Evolutionary conservation across 257 asterid species (phyloP), one percentile per base, ranked within the genome.

Genomic region (Gardenia jasminoides): DNA sequence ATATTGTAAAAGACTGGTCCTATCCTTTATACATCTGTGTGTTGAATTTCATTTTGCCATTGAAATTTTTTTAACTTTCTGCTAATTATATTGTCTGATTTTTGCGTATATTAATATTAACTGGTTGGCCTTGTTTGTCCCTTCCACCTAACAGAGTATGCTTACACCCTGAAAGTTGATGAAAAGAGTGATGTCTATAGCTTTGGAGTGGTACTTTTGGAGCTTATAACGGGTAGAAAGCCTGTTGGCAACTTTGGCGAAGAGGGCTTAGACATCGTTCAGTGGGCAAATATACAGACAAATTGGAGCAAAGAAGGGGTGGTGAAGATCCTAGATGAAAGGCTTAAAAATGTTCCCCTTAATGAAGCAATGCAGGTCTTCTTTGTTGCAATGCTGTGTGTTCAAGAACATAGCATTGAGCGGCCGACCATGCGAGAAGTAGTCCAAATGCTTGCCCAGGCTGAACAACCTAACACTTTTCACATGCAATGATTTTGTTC

Each of bases 131-230:
- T 15, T 47, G 31, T 15, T 52, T 24, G 58, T n/a, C 4, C n/a
- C 62, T 54, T 16, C 56, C 10, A 43, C 74, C 64, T 6, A 74
- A 54, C 80, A 85, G 89, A 85, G 52, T 85, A 85, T 50, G 89
- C 89, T 28, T 85, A 85, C 80, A 85, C 89, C 0, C 59, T 85
- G 58, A 85, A 83, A 26, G 86, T 85, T 24, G 89, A 85, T 46
- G 89, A 85, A 78, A 85, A 85, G 75, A 85, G 89, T 47, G 89
- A 85, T 50, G 89, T 85, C 24, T 85, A 85, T 52, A 85, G 89
- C 76, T 83, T 78, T 15, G 89, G 89, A 2, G 89, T 85, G 72
- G 89, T 85, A 33, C 67, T 85, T 3, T 30, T 85, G 43, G 88
- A 85, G 79, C 72, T 85, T 26, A 78, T 85, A 61, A 85, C 88